Conservation (phyloP, 176 grass and related monocot genomes). For the Oryza punctata region DNA sequence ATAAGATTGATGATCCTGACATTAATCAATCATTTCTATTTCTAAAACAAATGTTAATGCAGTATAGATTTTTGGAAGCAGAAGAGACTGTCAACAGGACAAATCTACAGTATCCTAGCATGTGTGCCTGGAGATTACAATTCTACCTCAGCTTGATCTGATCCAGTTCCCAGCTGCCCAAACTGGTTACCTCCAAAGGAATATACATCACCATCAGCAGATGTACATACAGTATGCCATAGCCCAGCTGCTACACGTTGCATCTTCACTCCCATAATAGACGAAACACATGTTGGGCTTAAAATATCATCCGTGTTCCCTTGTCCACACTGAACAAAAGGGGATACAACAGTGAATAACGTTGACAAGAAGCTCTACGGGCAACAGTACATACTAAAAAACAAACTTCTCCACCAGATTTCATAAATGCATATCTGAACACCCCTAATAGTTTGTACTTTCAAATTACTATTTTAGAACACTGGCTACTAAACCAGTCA, state of each 20-base stretch:
- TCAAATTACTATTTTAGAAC: neutral
- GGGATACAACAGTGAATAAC: neutral
- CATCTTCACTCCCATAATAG: slow-evolving; percentile 85
- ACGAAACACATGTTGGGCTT: slow-evolving; percentile 81
- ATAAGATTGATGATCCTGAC: slow-evolving; percentile 5
- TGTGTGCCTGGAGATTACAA: neutral
- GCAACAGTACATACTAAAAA: neutral
- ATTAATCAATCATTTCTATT: neutral
- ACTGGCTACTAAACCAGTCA: neutral
- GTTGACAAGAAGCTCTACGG: neutral
- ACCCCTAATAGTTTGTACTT: neutral
- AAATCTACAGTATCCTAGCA: neutral
- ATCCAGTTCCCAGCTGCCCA: slow-evolving; percentile 94
- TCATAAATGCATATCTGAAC: neutral
- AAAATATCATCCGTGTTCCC: slow-evolving; percentile 86
- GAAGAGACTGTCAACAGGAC: neutral
- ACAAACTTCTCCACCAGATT: neutral
- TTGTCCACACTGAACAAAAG: slow-evolving; percentile 76
- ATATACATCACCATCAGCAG: slow-evolving; percentile 87
- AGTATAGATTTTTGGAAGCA: neutral
- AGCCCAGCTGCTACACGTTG: slow-evolving; percentile 76
- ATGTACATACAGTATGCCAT: slow-evolving; percentile 94
- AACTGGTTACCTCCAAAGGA: slow-evolving; percentile 98
- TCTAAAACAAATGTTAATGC: neutral
- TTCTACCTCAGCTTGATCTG: slow-evolving; percentile 93